A percentile compares a stretch with the other conserved stretches of the same genome.
These are phyloP conservation scores for Penicillium brevicompactum DNA, from an alignment of 2,329 filamentous ascomycete genomes.

Conservation along the genomic window DNA sequence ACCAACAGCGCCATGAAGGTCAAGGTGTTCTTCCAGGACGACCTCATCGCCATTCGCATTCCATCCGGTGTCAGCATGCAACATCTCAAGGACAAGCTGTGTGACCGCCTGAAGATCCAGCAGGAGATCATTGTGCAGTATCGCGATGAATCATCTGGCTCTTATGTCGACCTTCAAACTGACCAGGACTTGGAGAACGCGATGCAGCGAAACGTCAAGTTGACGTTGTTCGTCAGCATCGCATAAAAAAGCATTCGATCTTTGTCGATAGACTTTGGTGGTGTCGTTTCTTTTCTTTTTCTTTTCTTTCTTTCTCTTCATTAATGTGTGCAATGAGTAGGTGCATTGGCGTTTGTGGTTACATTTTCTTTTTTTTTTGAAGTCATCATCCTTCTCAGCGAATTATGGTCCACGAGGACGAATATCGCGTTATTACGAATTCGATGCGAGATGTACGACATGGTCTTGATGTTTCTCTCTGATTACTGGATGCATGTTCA, in stretches of 20 bases:
- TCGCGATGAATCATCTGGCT: constrained; percentile 77
- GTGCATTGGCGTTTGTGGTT: constrained; percentile 28
- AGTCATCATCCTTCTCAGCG: constrained; percentile 27
- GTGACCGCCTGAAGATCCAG: constrained; percentile 77
- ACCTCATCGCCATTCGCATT: constrained; percentile 88
- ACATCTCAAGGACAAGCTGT: constrained; percentile 80
- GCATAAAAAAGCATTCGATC: constrained; percentile 29
- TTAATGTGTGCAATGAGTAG: constrained; percentile 21
- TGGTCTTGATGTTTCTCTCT: constrained; percentile 14
- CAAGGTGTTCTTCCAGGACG: constrained; percentile 91
- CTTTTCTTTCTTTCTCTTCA: neutral
- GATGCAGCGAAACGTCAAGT: constrained; percentile 80
- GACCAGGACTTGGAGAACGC: constrained; percentile 81
- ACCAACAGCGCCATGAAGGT: constrained; percentile 72
- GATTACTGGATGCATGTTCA: too few species aligned
- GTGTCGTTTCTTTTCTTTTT: neutral
- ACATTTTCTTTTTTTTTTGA: constrained; percentile 6
- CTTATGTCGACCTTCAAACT: constrained; percentile 73
- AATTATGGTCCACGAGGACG: constrained; percentile 21
- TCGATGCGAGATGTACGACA: constrained; percentile 38
- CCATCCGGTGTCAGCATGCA: constrained; percentile 76
- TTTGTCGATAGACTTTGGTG: constrained; percentile 14
- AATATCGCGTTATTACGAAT: constrained; percentile 34
- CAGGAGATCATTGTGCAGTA: constrained; percentile 81
- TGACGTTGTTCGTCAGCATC: constrained; percentile 69